Conservation (phyloP, 2,329 filamentous ascomycete genomes). For the Diaporthe caulivora region DNA sequence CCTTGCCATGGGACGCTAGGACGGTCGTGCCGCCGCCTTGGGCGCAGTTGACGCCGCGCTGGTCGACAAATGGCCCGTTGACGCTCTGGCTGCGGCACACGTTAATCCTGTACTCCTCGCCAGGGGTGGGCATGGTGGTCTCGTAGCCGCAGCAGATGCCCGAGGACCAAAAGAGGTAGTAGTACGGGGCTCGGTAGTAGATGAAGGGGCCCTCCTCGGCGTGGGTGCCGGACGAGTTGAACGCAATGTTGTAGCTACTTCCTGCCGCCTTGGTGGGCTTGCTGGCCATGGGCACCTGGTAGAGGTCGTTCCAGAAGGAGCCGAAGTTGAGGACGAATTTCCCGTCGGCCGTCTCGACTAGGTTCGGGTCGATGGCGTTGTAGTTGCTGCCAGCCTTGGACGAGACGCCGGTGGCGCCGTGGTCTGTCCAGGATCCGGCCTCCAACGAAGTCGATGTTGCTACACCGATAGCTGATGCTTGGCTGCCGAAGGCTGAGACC, state of each 20-base stretch:
- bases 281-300: constrained; percentile 65
- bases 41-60: constrained; percentile 64
- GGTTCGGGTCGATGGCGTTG: constrained; percentile 72
- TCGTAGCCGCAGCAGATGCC: constrained; percentile 75
- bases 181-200: constrained; percentile 67
- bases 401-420: constrained; percentile 65
- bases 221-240: constrained; percentile 62
- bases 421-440: constrained; percentile 70
- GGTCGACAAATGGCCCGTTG: constrained; percentile 69
- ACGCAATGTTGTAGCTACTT: constrained; percentile 61
- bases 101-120: constrained; percentile 75
- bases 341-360: constrained; percentile 56
- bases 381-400: constrained; percentile 58
- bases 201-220: constrained; percentile 70
- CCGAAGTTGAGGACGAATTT: constrained; percentile 71
- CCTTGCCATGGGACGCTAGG: constrained; percentile 66
- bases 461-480: constrained; percentile 72
- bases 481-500: constrained; percentile 71
- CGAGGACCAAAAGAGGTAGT: constrained; percentile 74
- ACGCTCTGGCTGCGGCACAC: constrained; percentile 70
- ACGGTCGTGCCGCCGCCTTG: constrained; percentile 69
- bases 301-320: constrained; percentile 77
- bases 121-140: constrained; percentile 60
- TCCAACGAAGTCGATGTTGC: constrained; percentile 61
- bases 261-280: constrained; percentile 47